Base-by-base conservation (phyloP, 495 filamentous ascomycete genomes). In the Pyrenula massariospora region DNA sequence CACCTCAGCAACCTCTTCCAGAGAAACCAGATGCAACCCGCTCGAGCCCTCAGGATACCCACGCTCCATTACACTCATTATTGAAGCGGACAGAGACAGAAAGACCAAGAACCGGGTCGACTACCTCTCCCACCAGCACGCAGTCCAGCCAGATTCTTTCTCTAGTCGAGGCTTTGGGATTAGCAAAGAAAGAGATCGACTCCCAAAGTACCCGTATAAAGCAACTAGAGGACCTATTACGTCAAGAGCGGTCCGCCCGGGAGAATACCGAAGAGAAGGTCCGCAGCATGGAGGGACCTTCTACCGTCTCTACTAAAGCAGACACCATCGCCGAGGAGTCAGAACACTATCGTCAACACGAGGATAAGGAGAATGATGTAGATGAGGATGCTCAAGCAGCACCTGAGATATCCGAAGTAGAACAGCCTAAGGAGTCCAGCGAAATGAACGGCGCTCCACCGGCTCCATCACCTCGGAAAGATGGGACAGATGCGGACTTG, bases 1-100 rank as follows among this genome's bases (percentile, higher is more conserved):
- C 93, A 15, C 92, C 92, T 12, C 87, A 92, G 63, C 91, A 95
- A 62, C 89, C 91, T 15, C 72, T 96, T 0, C 91, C 91, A 3
- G 89, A 94, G 62, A 95, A 95, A 65, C 91, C 91, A 1, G 88
- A 93, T 69, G 78, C 80, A 48, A 73, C 77, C 52, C 70, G 77
- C 50, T 66, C 76, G 25, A 73, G 63, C 56, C 65, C 59, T 5
- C 57, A 62, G 3, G 82, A 76, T 25, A 15, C 31, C 15, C n/a
- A n/a, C n/a, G 31, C 31, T 66, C 71, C 11, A 67, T 73, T 59
- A 71, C 79, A 55, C 54, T 76, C 82, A 0, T 73, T 85, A 8
- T 66, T 94, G 25, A 88, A 88, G 61, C 77, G 90, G 52, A 75
- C 75, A 25, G 85, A 89, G 31, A 92, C 87, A 0, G 89, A 93